Evolutionary conservation across 73 alveolate genomes (phyloP), one percentile per base, ranked within the genome.

Genomic region (Chromera velia): DNA sequence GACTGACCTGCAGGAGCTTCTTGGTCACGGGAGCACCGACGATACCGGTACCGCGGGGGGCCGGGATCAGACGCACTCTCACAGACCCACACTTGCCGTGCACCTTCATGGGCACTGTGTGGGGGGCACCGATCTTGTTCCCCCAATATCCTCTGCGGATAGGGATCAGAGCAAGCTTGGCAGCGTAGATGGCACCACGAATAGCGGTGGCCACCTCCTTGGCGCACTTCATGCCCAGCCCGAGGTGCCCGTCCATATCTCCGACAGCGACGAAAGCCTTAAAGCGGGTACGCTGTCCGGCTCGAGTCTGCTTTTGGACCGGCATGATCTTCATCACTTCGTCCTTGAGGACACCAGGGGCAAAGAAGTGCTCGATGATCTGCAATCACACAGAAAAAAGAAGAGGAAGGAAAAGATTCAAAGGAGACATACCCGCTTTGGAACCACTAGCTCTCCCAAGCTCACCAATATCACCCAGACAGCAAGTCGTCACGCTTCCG

Each of bases 91-190:
- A 94, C 94, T 96, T 96, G 74, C 99, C 99, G 63, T 98, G 96
- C 75, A 97, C 95, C 91, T 97, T 97, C 87, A 91, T 90, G 75
- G 99, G 98, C 75, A 97, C 93, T 33, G 99, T 97, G 90, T 97
- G 99, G 81, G 98, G 98, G 82, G 81, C 62, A 55, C 99, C 99
- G 95, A 97, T 92, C 91, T 94, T 93, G 96, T 94, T 96, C 31
- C 99, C 99, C 99, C 99, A 96, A 93, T 96, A 97, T 34, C 99
- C 99, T 87, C 99, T 93, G 88, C 99, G 47, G 70, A 96, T 98
- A 71, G 99, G 99, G 86, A 97, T 88, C 87, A 97, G 88, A 91
- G 90, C 91, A 88, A 97, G 91, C 93, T 97, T 97, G 62, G 99
- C 99, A 45, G 93, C 94, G 69, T 88, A 91, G 83, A 91, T 93